Percentiles rank a stretch among this genome's conserved stretches.
phyloP scores from a whole-genome alignment of 768 basidiomycete genomes.

The Suillus paluster region DNA sequence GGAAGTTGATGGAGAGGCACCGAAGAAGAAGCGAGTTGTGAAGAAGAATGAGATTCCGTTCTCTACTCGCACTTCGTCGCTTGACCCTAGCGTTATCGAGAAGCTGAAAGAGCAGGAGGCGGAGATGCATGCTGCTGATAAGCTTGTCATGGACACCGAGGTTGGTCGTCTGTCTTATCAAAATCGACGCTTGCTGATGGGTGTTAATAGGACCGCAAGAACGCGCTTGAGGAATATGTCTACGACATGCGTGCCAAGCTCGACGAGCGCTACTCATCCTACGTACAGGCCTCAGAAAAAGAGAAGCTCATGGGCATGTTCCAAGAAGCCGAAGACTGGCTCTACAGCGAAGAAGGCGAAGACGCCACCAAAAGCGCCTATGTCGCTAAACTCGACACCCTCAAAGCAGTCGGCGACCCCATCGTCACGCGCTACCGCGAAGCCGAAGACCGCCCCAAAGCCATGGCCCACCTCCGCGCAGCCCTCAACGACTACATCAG shows the following conservation, averaged over 20 bases:
- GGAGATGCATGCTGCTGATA: slow-evolving; percentile 88
- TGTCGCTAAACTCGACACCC: slow-evolving; percentile 76
- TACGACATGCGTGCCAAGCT: slow-evolving; percentile 95
- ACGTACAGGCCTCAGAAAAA: slow-evolving; percentile 79
- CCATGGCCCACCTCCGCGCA: slow-evolving; percentile 80
- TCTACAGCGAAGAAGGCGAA: slow-evolving; percentile 96
- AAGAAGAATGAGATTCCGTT: slow-evolving; percentile 85
- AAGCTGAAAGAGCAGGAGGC: slow-evolving; percentile 79
- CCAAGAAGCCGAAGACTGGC: slow-evolving; percentile 90
- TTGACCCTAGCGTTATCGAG: slow-evolving; percentile 71
- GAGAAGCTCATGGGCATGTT: slow-evolving; percentile 70
- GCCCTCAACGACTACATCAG: slow-evolving; percentile 84
- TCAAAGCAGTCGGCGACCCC: slow-evolving; percentile 88
- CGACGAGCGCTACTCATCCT: slow-evolving; percentile 83
- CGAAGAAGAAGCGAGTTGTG: slow-evolving; percentile 87
- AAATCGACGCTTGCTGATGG: slow-evolving; percentile 3
- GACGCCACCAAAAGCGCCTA: slow-evolving; percentile 97
- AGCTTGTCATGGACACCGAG: slow-evolving; percentile 98
- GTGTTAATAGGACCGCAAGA: slow-evolving; percentile 83
- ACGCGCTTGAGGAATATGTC: slow-evolving; percentile 98
- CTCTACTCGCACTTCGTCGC: slow-evolving; percentile 61
- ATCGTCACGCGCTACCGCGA: slow-evolving; percentile 85
- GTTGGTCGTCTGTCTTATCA: slow-evolving; percentile 49
- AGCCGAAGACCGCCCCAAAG: slow-evolving; percentile 75
- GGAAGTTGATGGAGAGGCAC: slow-evolving; percentile 65